Evolutionary conservation across 2,329 filamentous ascomycete species (phyloP).

Genomic region (Westerdykella aurantiaca): DNA sequence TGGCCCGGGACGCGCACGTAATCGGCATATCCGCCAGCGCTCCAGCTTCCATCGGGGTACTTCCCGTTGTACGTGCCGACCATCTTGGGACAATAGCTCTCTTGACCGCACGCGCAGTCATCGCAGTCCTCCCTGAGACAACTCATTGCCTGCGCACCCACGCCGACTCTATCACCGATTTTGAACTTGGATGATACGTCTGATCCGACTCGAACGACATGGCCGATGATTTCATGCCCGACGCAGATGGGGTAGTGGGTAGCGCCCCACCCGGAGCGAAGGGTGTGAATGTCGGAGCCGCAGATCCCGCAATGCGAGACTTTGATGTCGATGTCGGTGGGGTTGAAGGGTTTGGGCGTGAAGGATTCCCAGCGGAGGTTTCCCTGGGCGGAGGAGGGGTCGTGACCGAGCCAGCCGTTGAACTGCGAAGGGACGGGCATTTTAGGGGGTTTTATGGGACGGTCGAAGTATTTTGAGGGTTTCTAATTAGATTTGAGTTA

Average conservation of each 20-base stretch:
- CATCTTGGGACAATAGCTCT: conserved; percentile 43
- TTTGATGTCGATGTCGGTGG: conserved; percentile 33
- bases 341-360: conserved; percentile 38
- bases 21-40: conserved; percentile 59
- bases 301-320: conserved; percentile 32
- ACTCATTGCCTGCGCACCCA: conserved; percentile 46
- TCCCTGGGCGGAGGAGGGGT: conserved; percentile 45
- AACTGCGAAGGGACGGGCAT: conserved; percentile 43
- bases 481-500: too few relatives aligned
- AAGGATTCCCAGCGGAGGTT: conserved; percentile 52
- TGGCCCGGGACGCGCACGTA: conserved; percentile 51
- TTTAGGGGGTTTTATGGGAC: neutral
- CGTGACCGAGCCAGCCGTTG: conserved; percentile 53
- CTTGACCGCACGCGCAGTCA: conserved; percentile 45
- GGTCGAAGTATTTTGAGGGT: neutral
- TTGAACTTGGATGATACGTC: conserved; percentile 46
- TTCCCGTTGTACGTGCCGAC: conserved; percentile 56
- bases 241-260: conserved; percentile 42
- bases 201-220: conserved; percentile 33
- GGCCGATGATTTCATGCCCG: conserved; percentile 41
- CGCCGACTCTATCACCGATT: conserved; percentile 56
- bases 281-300: conserved; percentile 35
- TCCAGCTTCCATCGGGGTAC: conserved; percentile 53
- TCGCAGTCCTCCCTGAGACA: conserved; percentile 48
- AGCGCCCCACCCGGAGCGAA: conserved; percentile 41